Conservation (phyloP, 2,329 filamentous ascomycete genomes). For the Colletotrichum agaves region DNA sequence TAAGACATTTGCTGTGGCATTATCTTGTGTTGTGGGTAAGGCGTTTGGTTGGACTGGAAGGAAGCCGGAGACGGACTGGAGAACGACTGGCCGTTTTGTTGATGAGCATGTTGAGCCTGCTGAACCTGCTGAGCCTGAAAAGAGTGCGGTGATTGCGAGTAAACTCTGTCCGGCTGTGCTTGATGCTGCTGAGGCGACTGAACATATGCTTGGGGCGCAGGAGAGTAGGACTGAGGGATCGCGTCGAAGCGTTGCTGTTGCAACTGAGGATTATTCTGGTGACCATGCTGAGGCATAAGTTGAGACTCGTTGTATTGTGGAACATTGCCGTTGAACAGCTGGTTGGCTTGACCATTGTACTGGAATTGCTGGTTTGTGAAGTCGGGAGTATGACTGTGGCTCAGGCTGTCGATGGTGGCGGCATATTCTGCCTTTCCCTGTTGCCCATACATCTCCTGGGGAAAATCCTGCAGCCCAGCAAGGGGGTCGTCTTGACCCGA, state of each 20-base stretch:
- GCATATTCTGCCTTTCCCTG: constrained; percentile 47
- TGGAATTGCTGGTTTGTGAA: constrained; percentile 49
- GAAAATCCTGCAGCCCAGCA: constrained; percentile 50
- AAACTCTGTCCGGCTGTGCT: constrained; percentile 32
- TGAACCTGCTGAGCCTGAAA: constrained; percentile 29
- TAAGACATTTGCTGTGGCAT: constrained; percentile 36
- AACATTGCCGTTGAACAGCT: constrained; percentile 47
- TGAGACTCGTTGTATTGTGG: constrained; percentile 48
- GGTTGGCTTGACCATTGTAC: constrained; percentile 47
- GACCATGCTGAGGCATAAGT: constrained; percentile 47
- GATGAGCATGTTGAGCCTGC: constrained; percentile 25
- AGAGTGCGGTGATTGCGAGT: constrained; percentile 36
- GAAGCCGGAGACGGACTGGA: constrained; percentile 30
- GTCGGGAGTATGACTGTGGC: constrained; percentile 45
- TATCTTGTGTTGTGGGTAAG: constrained; percentile 36
- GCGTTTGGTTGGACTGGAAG: constrained; percentile 27
- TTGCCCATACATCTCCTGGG: constrained; percentile 51
- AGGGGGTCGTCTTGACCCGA: constrained; percentile 50
- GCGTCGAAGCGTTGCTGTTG: constrained; percentile 44
- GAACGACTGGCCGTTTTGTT: constrained; percentile 30
- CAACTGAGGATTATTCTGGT: constrained; percentile 48
- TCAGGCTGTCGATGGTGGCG: constrained; percentile 45
- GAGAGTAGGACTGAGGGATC: constrained; percentile 30
- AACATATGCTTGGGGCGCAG: constrained; percentile 43
- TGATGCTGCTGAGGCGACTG: constrained; percentile 40